A percentile compares a stretch with the other conserved stretches of the same genome.
Conservation (phyloP, 345 rosid species). For the Anastatica hierochuntica region DNA sequence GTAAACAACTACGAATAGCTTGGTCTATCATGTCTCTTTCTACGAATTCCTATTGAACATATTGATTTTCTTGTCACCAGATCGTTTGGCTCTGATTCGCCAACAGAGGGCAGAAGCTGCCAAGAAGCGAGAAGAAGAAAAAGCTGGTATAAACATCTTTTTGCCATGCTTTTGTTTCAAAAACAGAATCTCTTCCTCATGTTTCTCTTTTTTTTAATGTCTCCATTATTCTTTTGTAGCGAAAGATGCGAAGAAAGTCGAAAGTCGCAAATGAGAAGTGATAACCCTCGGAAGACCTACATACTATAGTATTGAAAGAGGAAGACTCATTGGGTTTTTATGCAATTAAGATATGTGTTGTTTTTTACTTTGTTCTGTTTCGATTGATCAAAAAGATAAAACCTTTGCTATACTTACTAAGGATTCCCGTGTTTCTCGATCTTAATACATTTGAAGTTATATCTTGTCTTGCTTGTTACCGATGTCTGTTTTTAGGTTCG, state of each 20-base stretch:
- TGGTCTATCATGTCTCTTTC: neutral
- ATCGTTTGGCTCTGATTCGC: constrained; percentile 73
- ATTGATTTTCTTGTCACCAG: constrained; percentile 24
- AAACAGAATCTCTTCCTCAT: neutral
- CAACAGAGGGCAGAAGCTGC: constrained; percentile 78
- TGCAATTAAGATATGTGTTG: constrained; percentile 6
- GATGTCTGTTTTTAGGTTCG: no score
- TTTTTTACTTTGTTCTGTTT: neutral
- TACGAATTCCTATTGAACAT: neutral
- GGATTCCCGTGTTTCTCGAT: neutral
- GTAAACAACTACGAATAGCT: constrained; percentile 23
- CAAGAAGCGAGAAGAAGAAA: constrained; percentile 58
- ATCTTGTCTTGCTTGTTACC: no score
- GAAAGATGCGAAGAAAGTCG: constrained; percentile 38
- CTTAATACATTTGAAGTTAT: constrained; percentile 1
- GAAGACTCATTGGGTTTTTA: neutral
- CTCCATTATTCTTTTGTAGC: constrained; percentile 28
- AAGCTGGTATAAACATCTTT: constrained; percentile 30
- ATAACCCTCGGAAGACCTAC: no score
- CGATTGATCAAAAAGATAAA: constrained; percentile 4
- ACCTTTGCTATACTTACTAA: constrained; percentile 4
- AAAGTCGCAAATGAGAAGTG: constrained; percentile 44
- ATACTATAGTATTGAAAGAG: no score
- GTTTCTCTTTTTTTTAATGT: constrained; percentile 8
- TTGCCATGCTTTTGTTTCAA: neutral